These are phyloP conservation scores for Aspergillus sp. DNA, from an alignment of 2,329 filamentous ascomycete genomes.

Conservation along the genomic window DNA sequence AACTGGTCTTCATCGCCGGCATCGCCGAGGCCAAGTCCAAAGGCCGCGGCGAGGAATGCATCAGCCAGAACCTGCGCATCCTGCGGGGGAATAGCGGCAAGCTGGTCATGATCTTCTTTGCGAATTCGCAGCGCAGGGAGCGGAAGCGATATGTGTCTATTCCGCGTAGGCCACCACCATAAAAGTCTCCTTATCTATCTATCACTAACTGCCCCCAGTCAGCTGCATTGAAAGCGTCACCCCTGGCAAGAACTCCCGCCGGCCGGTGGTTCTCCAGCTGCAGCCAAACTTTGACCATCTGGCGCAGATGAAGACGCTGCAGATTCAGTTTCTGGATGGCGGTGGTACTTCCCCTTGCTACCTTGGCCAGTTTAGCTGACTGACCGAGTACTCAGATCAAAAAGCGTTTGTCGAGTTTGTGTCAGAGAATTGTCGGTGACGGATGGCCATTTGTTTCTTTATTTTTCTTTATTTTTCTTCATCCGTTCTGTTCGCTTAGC, in stretches of 20 bases:
- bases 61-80: slow-evolving; percentile 45
- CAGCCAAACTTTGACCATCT: slow-evolving; percentile 43
- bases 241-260: slow-evolving; percentile 39
- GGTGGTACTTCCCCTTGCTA: slow-evolving; percentile 25
- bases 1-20: slow-evolving; percentile 41
- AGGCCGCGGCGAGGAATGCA: slow-evolving; percentile 46
- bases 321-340: slow-evolving; percentile 41
- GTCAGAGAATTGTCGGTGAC: slow-evolving; percentile 17
- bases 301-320: slow-evolving; percentile 38
- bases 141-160: slow-evolving; percentile 43
- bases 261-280: slow-evolving; percentile 37
- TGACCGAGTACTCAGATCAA: slow-evolving; percentile 28
- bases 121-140: slow-evolving; percentile 43
- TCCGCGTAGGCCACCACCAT: slow-evolving; percentile 29
- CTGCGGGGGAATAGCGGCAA: slow-evolving; percentile 36
- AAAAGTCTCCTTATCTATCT: not conserved
- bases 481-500: not conserved
- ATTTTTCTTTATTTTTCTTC: not conserved
- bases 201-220: slow-evolving; percentile 24
- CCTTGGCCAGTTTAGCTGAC: not conserved
- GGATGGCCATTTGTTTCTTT: not conserved
- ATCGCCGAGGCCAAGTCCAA: slow-evolving; percentile 46
- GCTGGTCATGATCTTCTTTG: slow-evolving; percentile 40
- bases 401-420: slow-evolving; percentile 33
- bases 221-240: slow-evolving; percentile 40